A percentile compares a stretch with the other conserved stretches of the same genome.
Conservation (phyloP, 2,329 filamentous ascomycete species). For the Pseudocercospora eumusae region DNA sequence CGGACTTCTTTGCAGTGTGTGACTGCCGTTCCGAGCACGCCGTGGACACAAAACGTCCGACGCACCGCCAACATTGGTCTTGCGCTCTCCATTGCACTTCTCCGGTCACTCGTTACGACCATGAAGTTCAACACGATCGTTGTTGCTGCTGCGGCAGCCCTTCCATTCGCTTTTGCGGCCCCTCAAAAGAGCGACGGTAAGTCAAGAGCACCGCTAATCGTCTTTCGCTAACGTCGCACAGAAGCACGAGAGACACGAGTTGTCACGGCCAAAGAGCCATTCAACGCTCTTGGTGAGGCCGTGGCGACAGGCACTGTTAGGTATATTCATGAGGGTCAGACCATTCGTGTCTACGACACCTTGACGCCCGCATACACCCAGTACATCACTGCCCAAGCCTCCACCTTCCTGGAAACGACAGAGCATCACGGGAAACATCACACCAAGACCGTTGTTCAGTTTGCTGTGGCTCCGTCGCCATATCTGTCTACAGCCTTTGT, state of each 20-base stretch:
- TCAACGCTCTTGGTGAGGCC: background rate
- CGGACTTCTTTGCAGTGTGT: constrained; percentile 1
- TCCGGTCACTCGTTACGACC: constrained; percentile 17
- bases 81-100: constrained; percentile 8
- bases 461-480: background rate
- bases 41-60: constrained; percentile 15
- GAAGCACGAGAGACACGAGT: background rate
- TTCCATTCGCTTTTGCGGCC: constrained; percentile 19
- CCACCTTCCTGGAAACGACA: background rate
- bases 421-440: background rate
- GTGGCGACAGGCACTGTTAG: constrained; percentile 1
- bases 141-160: constrained; percentile 17
- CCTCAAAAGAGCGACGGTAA: constrained; percentile 5
- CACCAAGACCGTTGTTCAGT: background rate
- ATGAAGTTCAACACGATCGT: constrained; percentile 24
- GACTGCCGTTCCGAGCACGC: background rate
- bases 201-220: background rate
- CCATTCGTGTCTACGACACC: background rate
- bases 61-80: background rate
- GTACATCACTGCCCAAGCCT: background rate
- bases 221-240: background rate
- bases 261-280: background rate
- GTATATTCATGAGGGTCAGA: background rate
- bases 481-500: background rate
- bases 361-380: background rate